Percentiles rank a stretch among this genome's conserved stretches.
These are phyloP conservation scores for Bacidia gigantensis DNA, from an alignment of 495 filamentous ascomycete species.

Conservation along the genomic window DNA sequence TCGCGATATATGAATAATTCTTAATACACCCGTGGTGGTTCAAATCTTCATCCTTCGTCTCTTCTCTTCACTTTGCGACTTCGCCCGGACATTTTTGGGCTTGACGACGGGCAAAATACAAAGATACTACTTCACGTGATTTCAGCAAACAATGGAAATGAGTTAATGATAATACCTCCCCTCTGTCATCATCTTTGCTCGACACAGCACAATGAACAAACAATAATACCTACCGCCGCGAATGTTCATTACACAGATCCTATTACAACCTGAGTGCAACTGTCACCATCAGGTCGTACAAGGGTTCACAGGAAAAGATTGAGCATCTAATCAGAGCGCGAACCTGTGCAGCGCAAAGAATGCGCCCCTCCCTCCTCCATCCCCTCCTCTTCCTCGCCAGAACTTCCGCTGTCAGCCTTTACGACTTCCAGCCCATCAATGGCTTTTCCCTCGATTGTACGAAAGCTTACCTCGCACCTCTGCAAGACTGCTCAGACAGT, in stretches of 20 bases:
- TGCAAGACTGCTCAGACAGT: slow-evolving; percentile 20
- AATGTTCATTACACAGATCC: too few relatives aligned
- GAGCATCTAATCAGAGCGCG: background rate
- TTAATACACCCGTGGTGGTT: background rate
- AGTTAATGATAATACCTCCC: too few relatives aligned
- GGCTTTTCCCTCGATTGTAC: slow-evolving; percentile 16
- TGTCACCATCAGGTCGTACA: background rate
- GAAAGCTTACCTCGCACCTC: slow-evolving; percentile 17
- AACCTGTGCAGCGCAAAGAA: background rate
- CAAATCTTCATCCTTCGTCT: background rate
- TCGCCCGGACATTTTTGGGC: background rate
- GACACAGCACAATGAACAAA: too few relatives aligned
- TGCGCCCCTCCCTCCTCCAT: background rate
- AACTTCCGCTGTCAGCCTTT: slow-evolving; percentile 11
- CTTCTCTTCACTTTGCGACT: background rate
- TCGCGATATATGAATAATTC: background rate
- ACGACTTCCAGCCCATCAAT: slow-evolving; percentile 15
- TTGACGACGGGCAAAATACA: too few relatives aligned
- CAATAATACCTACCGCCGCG: too few relatives aligned
- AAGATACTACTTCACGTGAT: too few relatives aligned
- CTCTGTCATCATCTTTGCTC: too few relatives aligned
- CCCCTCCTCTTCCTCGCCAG: background rate
- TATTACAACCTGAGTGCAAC: background rate
- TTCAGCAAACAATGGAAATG: too few relatives aligned
- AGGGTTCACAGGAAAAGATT: background rate